A percentile compares a stretch with the other conserved stretches of the same genome.
These are phyloP conservation scores for Polysphondylium violaceum DNA, from an alignment of 78 protist genomes.

Conservation along the genomic window DNA sequence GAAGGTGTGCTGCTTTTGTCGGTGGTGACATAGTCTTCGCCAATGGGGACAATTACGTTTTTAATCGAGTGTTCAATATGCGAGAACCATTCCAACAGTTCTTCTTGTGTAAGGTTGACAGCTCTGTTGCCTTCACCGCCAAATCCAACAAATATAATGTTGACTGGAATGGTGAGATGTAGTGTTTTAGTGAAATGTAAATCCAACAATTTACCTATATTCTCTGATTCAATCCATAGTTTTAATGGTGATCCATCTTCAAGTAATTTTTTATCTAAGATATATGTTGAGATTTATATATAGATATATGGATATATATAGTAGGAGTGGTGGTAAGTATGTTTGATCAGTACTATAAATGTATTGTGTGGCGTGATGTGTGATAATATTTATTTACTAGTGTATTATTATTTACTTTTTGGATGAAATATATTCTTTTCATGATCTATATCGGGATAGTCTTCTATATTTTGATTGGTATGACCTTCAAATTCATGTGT, in stretches of 20 bases:
- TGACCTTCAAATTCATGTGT: too few species aligned
- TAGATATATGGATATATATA: neutral
- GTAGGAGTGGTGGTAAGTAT: neutral
- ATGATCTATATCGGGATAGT: slow-evolving; percentile 11
- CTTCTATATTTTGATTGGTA: slow-evolving; percentile 20
- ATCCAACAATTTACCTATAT: slow-evolving; percentile 28
- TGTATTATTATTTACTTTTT: neutral
- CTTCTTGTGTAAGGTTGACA: neutral
- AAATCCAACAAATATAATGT: slow-evolving; percentile 66
- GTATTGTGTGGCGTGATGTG: neutral
- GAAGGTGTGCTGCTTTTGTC: slow-evolving; percentile 26
- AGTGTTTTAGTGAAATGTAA: slow-evolving; percentile 18
- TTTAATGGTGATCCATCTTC: slow-evolving; percentile 23
- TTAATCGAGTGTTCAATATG: slow-evolving; percentile 66
- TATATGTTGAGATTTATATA: neutral
- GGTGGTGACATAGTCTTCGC: slow-evolving; percentile 33
- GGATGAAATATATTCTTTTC: neutral
- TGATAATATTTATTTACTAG: neutral
- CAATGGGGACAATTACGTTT: slow-evolving; percentile 47
- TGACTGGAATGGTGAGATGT: slow-evolving; percentile 30
- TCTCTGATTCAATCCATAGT: slow-evolving; percentile 45
- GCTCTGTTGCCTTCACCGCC: slow-evolving; percentile 61
- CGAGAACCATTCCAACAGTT: slow-evolving; percentile 47
- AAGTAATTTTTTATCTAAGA: neutral
- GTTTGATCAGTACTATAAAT: neutral